phyloP scores from a whole-genome alignment of 1,139 yeast species.

The Hanseniaspora gamundiae region DNA sequence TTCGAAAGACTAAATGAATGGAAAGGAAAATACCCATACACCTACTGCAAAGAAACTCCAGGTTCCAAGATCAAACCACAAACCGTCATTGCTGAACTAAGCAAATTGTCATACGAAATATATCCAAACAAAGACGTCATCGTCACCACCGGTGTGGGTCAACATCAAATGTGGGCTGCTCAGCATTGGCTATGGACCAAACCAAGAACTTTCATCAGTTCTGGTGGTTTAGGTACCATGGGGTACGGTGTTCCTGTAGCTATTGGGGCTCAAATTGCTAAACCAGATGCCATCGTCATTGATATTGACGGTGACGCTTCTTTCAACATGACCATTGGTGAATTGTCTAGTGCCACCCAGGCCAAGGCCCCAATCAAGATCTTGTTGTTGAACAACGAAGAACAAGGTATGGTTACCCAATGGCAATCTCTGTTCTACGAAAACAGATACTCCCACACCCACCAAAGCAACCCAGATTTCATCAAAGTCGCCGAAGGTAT shows the following conservation, averaged over 20 bases:
- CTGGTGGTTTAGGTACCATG: slow-evolving; percentile 99
- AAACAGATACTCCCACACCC: slow-evolving; percentile 93
- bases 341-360: slow-evolving; percentile 88
- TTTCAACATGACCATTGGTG: slow-evolving; percentile 92
- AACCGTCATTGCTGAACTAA: slow-evolving; percentile 69
- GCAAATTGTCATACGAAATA: slow-evolving; percentile 48
- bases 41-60: slow-evolving; percentile 64
- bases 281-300: slow-evolving; percentile 86
- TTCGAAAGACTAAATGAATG: slow-evolving; percentile 58
- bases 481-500: slow-evolving; percentile 87
- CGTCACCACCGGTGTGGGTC: slow-evolving; percentile 97
- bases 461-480: slow-evolving; percentile 88
- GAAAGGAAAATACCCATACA: slow-evolving; percentile 80
- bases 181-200: slow-evolving; percentile 89
- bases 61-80: slow-evolving; percentile 86
- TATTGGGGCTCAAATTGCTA: slow-evolving; percentile 94
- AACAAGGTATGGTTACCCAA: slow-evolving; percentile 99
- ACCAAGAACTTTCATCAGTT: slow-evolving; percentile 88
- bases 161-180: slow-evolving; percentile 99
- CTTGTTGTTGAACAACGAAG: slow-evolving; percentile 86
- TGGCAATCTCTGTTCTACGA: slow-evolving; percentile 98
- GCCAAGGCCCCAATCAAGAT: slow-evolving; percentile 84
- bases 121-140: slow-evolving; percentile 50
- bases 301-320: slow-evolving; percentile 99
- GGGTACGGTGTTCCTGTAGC: slow-evolving; percentile 97